A percentile compares a stretch with the other conserved stretches of the same genome.
These are phyloP conservation scores for Mesotaenium endlicherianum DNA, from an alignment of 139 green algal species.

Conservation along the genomic window DNA sequence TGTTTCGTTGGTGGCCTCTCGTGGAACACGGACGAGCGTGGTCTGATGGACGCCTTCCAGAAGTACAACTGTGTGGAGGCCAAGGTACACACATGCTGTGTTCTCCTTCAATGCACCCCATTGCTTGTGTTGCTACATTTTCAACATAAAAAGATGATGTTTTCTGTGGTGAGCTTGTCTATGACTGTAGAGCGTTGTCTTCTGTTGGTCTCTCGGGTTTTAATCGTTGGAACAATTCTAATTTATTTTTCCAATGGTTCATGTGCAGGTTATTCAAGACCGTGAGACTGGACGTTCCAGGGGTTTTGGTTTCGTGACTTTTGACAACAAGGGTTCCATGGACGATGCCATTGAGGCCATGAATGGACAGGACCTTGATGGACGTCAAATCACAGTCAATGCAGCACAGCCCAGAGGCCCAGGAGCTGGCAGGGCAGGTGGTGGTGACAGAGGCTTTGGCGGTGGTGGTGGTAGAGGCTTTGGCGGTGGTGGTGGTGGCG, in stretches of 20 bases:
- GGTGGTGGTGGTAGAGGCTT: not conserved
- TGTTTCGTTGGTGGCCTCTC: conserved; percentile 47
- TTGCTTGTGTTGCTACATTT: too few relatives aligned
- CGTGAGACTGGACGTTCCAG: conserved; percentile 63
- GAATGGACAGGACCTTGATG: conserved; percentile 75
- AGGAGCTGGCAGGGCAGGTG: not conserved
- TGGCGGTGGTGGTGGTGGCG: conserved; percentile 2
- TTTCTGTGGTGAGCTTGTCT: too few relatives aligned
- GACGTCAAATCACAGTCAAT: conserved; percentile 71
- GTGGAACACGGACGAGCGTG: conserved; percentile 39
- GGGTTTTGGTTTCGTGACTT: conserved; percentile 84
- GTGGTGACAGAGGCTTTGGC: not conserved
- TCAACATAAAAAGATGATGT: too few relatives aligned
- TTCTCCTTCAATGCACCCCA: too few relatives aligned
- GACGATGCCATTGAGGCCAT: conserved; percentile 65
- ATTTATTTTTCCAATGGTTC: too few relatives aligned
- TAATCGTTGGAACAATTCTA: too few relatives aligned
- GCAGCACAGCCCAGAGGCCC: conserved; percentile 67
- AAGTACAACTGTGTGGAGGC: conserved; percentile 19
- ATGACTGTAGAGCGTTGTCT: too few relatives aligned
- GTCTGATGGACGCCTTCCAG: conserved; percentile 27
- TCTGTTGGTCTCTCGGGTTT: too few relatives aligned
- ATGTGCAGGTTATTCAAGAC: conserved; percentile 50
- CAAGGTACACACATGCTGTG: too few relatives aligned
- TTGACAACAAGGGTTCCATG: conserved; percentile 60